Evolutionary conservation across 768 basidiomycete genomes (phyloP).

Genomic region (Termitomyces bulborhizus): DNA sequence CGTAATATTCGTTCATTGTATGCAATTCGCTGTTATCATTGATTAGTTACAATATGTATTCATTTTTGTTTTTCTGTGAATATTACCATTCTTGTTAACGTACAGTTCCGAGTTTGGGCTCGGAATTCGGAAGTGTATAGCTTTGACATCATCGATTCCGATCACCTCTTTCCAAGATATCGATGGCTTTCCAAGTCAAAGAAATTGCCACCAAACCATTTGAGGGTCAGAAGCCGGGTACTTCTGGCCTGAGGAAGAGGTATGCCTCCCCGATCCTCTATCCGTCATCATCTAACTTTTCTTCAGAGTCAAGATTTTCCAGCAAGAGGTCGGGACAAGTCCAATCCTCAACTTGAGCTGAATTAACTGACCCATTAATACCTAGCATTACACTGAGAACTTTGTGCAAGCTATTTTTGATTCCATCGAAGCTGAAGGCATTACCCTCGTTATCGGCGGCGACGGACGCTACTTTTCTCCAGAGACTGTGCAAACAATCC

Average conservation of each 20-base stretch:
- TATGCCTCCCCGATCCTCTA: conserved; percentile 25
- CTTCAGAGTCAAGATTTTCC: conserved; percentile 91
- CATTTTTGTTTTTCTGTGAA: neutral
- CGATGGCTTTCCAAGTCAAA: conserved; percentile 48
- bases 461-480: conserved; percentile 93
- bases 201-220: conserved; percentile 80
- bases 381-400: conserved; percentile 97
- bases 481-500: conserved; percentile 84
- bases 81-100: neutral
- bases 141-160: conserved; percentile 11
- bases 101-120: neutral
- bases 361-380: conserved; percentile 20
- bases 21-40: neutral
- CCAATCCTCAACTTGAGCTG: conserved; percentile 11
- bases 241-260: conserved; percentile 96
- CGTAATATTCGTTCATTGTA: neutral
- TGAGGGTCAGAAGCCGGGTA: conserved; percentile 95
- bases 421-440: conserved; percentile 74
- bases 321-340: conserved; percentile 65
- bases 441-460: conserved; percentile 92
- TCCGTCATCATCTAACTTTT: conserved; percentile 7
- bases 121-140: neutral
- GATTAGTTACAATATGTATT: neutral
- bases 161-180: conserved; percentile 1
- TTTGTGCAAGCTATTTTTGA: conserved; percentile 93